Conservation (phyloP, 495 filamentous ascomycete genomes). For the Penicillium malachiteum region DNA sequence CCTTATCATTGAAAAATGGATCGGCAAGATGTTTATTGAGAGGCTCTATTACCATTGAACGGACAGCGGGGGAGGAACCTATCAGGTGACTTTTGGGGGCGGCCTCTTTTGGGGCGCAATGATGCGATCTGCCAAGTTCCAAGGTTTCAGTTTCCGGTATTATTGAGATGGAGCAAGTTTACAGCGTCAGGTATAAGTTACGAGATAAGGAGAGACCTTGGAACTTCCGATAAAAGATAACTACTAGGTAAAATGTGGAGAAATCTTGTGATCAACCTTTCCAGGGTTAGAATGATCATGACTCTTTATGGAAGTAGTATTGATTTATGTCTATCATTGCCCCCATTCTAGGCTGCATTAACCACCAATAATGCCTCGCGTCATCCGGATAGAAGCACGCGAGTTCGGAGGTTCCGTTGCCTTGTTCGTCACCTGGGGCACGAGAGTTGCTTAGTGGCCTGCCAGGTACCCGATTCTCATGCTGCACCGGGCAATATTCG, state of each 20-base stretch:
- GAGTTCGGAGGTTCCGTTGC: slow-evolving; percentile 29
- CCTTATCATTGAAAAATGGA: slow-evolving; percentile 14
- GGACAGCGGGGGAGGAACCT: slow-evolving; percentile 13
- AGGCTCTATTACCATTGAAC: slow-evolving; percentile 9
- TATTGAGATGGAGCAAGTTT: no score
- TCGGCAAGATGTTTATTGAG: slow-evolving; percentile 4
- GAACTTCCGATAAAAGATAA: background rate
- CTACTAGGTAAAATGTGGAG: background rate
- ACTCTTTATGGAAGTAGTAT: background rate
- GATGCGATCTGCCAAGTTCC: slow-evolving; percentile 1
- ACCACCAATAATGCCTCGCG: background rate
- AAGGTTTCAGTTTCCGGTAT: background rate
- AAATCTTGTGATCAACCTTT: slow-evolving; percentile 2
- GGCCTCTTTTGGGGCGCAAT: slow-evolving; percentile 5
- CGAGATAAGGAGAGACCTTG: background rate
- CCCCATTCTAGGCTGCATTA: background rate
- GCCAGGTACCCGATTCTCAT: slow-evolving; percentile 27
- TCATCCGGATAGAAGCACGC: slow-evolving; percentile 30
- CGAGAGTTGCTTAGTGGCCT: slow-evolving; percentile 10
- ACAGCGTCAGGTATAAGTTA: no score
- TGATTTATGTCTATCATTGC: background rate
- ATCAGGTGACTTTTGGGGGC: slow-evolving; percentile 26
- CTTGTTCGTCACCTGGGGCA: slow-evolving; percentile 14
- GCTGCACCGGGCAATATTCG: no score
- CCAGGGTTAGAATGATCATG: background rate